Evolutionary conservation across 306 rosid genomes (phyloP).

Genomic region (Rosa persica): DNA sequence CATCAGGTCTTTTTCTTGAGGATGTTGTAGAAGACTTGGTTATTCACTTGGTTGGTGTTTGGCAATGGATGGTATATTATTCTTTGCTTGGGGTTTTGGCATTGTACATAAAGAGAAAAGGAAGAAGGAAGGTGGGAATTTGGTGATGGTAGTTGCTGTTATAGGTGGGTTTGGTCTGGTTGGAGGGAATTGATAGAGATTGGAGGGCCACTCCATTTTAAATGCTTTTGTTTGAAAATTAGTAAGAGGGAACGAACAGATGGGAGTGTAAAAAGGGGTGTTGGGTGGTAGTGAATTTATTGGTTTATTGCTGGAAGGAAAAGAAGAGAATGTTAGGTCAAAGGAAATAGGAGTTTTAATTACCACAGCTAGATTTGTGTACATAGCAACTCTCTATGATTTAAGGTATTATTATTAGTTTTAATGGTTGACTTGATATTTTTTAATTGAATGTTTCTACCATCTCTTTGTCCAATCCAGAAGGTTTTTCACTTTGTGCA

Average conservation of each 20-base stretch:
- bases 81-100: slow-evolving; percentile 65
- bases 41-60: slow-evolving; percentile 28
- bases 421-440: slow-evolving; percentile 39
- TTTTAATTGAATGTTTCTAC: background rate
- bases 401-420: slow-evolving; percentile 26
- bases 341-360: slow-evolving; percentile 21
- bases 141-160: slow-evolving; percentile 48
- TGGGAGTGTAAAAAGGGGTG: slow-evolving; percentile 24
- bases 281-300: slow-evolving; percentile 26
- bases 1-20: slow-evolving; percentile 72
- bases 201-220: slow-evolving; percentile 32
- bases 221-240: slow-evolving; percentile 44
- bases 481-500: background rate
- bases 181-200: slow-evolving; percentile 35
- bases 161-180: slow-evolving; percentile 69
- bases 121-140: slow-evolving; percentile 33
- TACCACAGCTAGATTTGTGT: slow-evolving; percentile 45
- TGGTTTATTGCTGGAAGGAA: slow-evolving; percentile 24
- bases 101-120: slow-evolving; percentile 57
- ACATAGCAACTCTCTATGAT: slow-evolving; percentile 25
- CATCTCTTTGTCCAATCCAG: background rate
- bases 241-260: slow-evolving; percentile 6
- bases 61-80: slow-evolving; percentile 25
- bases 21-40: slow-evolving; percentile 34
- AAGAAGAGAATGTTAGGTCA: slow-evolving; percentile 34